These are phyloP conservation scores for Stipa capillata DNA, from an alignment of 176 grass and related monocot genomes.

Conservation along the genomic window DNA sequence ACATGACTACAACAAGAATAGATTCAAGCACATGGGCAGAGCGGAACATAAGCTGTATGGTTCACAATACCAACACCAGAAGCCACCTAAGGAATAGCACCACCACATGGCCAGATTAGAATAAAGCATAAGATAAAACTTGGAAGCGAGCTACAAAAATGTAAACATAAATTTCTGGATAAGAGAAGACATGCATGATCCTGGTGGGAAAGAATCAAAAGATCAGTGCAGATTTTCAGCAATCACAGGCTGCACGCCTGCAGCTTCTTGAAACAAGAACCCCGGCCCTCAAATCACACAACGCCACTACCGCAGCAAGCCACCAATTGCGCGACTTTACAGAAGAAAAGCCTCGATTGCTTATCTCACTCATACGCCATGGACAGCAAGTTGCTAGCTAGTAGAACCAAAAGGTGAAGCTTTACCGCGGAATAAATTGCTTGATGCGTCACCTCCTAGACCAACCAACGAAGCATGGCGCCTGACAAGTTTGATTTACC, in stretches of 20 bases:
- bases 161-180: not conserved
- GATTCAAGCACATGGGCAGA: slow-evolving; percentile 26
- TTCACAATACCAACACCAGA: slow-evolving; percentile 26
- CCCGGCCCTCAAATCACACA: not conserved
- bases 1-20: slow-evolving; percentile 24
- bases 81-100: slow-evolving; percentile 27
- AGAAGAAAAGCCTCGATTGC: not conserved
- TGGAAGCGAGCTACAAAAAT: not conserved
- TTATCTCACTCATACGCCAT: not conserved
- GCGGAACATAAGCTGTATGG: not conserved
- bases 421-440: not conserved
- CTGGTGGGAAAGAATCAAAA: not conserved
- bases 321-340: not conserved
- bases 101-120: not conserved
- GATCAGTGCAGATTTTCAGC: not conserved
- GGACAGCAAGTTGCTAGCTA: not conserved
- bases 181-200: not conserved
- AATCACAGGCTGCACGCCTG: not conserved
- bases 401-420: not conserved
- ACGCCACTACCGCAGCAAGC: not conserved
- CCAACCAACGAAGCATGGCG: not conserved
- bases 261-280: not conserved
- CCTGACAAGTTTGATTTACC: not conserved
- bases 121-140: slow-evolving; percentile 17
- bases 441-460: not conserved